A percentile compares a stretch with the other conserved stretches of the same genome.
Evolutionary conservation across 768 basidiomycete species (phyloP).

Genomic region (Boletus pseudopeckii): DNA sequence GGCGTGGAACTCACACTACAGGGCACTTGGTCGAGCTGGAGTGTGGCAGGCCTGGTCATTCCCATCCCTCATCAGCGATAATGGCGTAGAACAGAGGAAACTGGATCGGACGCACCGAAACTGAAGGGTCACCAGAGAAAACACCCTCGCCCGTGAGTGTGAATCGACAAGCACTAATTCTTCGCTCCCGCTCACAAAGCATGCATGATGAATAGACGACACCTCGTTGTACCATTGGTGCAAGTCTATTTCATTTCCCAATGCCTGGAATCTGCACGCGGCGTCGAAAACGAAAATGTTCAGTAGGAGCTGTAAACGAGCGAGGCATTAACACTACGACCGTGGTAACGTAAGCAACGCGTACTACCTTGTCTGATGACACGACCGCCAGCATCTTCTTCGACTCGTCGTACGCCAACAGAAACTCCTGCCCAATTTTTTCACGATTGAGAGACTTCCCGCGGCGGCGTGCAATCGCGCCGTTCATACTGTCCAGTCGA

Average conservation of each 20-base stretch:
- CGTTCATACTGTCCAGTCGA: constrained; percentile 25
- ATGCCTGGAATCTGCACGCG: constrained; percentile 37
- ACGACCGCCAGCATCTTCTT: constrained; percentile 48
- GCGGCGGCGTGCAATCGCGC: constrained; percentile 25
- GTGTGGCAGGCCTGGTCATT: constrained; percentile 41
- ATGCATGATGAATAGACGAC: constrained; percentile 32
- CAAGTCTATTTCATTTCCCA: constrained; percentile 41
- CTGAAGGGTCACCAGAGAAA: constrained; percentile 50
- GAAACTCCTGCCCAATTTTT: constrained; percentile 43
- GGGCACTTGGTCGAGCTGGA: constrained; percentile 38
- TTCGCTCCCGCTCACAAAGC: constrained; percentile 49
- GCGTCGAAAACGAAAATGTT: constrained; percentile 51
- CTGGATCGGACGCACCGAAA: constrained; percentile 40
- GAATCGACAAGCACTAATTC: constrained; percentile 52
- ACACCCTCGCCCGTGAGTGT: constrained; percentile 41
- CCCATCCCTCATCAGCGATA: background rate
- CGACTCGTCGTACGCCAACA: constrained; percentile 51
- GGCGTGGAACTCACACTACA: constrained; percentile 39
- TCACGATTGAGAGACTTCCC: constrained; percentile 39
- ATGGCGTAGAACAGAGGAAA: background rate
- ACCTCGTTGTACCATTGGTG: constrained; percentile 39
- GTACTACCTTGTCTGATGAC: constrained; percentile 37
- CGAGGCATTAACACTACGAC: background rate
- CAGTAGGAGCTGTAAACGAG: constrained; percentile 30
- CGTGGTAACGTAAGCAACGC: background rate